Evolutionary conservation across 139 green algal genomes (phyloP).

Genomic region (Micromonas pusilla): DNA sequence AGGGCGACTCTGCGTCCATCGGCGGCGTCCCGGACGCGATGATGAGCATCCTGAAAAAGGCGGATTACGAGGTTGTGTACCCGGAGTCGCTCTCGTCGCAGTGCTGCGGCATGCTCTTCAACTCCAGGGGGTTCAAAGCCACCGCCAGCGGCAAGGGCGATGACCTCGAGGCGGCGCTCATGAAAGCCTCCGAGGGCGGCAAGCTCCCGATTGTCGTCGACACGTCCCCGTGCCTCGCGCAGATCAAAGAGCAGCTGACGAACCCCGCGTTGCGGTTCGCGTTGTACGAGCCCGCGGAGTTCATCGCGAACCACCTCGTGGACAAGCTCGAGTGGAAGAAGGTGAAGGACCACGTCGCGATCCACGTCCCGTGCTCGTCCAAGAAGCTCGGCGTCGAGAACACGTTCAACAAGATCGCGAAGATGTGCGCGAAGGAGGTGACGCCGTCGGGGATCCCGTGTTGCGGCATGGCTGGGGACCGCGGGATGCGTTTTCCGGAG

Average conservation of each 20-base stretch:
- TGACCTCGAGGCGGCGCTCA: conserved; percentile 67
- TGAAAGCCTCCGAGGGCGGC: conserved; percentile 76
- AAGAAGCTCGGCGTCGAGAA: conserved; percentile 97
- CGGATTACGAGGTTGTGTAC: conserved; percentile 56
- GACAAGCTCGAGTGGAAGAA: conserved; percentile 91
- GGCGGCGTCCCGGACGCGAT: conserved; percentile 80
- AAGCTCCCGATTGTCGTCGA: conserved; percentile 88
- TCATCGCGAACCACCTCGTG: conserved; percentile 84
- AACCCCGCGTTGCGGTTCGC: conserved; percentile 68
- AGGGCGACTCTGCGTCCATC: conserved; percentile 58
- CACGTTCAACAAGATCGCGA: conserved; percentile 74
- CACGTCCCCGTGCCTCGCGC: conserved; percentile 82
- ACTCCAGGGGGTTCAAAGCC: conserved; percentile 79
- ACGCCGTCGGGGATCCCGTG: conserved; percentile 75
- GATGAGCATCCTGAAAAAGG: conserved; percentile 83
- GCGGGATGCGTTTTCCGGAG: conserved; percentile 90
- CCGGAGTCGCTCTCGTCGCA: conserved; percentile 54
- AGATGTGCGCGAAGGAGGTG: conserved; percentile 71
- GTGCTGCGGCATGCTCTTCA: conserved; percentile 97
- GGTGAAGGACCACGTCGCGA: conserved; percentile 65
- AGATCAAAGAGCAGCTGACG: conserved; percentile 69
- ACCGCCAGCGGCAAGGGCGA: conserved; percentile 53
- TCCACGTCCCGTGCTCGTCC: conserved; percentile 92
- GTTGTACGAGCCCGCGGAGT: conserved; percentile 92
- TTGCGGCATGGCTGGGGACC: conserved; percentile 93